Conservation (phyloP, 1,284 basidiomycete species). For the Neolentinus lepideus region DNA sequence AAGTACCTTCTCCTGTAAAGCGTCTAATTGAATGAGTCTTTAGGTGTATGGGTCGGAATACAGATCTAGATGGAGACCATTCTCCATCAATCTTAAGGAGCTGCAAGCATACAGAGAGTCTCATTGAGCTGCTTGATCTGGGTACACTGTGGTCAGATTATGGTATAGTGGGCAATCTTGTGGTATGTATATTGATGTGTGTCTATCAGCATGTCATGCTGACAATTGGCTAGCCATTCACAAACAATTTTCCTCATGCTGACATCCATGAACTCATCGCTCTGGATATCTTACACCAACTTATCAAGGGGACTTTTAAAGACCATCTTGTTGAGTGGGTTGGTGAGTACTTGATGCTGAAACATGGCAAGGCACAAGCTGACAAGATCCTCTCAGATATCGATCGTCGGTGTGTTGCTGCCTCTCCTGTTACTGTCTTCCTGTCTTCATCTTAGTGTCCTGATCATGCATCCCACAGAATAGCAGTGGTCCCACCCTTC, state of each 20-base stretch:
- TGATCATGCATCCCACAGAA: not conserved
- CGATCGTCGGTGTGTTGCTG: slow-evolving; percentile 15
- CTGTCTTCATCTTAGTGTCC: too few relatives aligned
- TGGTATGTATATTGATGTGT: not conserved
- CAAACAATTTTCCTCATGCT: slow-evolving; percentile 15
- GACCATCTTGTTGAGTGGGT: slow-evolving; percentile 20
- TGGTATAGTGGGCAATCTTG: slow-evolving; percentile 5
- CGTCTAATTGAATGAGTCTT: not conserved
- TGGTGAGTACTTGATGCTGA: slow-evolving; percentile 9
- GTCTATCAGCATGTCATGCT: not conserved
- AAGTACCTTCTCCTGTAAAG: not conserved
- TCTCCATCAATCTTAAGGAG: not conserved
- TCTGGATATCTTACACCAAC: slow-evolving; percentile 19
- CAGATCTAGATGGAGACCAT: not conserved
- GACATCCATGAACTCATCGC: slow-evolving; percentile 19
- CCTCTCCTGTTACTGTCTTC: too few relatives aligned
- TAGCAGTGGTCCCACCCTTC: slow-evolving; percentile 8
- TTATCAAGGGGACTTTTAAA: slow-evolving; percentile 22
- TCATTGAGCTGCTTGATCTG: not conserved
- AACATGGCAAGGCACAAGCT: slow-evolving; percentile 5
- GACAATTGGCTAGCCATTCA: too few relatives aligned
- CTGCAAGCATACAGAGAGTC: not conserved
- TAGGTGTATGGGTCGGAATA: not conserved
- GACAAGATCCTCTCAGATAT: slow-evolving; percentile 12
- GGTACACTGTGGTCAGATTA: slow-evolving; percentile 2